Conservation (phyloP, 1,284 basidiomycete species). For the Phlebopus sp. region DNA sequence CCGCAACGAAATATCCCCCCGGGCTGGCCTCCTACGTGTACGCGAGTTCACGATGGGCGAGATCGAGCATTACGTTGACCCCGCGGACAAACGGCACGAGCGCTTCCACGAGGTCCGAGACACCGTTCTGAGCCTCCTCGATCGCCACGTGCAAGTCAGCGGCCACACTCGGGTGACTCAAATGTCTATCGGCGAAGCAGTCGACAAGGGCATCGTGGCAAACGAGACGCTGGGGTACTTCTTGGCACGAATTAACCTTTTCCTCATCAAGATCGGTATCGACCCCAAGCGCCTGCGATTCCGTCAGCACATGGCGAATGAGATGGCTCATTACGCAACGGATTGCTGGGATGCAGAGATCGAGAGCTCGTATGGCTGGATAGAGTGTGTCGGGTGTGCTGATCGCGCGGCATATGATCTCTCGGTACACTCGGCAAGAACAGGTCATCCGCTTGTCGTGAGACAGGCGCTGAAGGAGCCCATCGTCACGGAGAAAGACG, state of each 20-base stretch:
- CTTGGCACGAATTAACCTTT: constrained; percentile 88
- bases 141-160: constrained; percentile 78
- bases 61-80: constrained; percentile 99
- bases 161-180: constrained; percentile 68
- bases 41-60: constrained; percentile 99
- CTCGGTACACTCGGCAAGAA: constrained; percentile 58
- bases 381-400: constrained; percentile 99
- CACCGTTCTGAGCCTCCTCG: constrained; percentile 75
- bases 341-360: constrained; percentile 99
- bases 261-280: constrained; percentile 92
- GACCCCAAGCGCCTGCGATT: constrained; percentile 85
- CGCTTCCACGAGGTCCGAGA: constrained; percentile 83
- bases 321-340: constrained; percentile 99
- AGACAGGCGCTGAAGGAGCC: constrained; percentile 86
- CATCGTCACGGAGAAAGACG: constrained; percentile 67
- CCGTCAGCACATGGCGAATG: constrained; percentile 95
- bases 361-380: constrained; percentile 93
- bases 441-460: constrained; percentile 76
- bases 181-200: constrained; percentile 88
- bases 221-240: constrained; percentile 99
- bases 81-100: constrained; percentile 85
- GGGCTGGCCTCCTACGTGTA: constrained; percentile 93
- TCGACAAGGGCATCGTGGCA: constrained; percentile 83
- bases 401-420: constrained; percentile 96
- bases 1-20: constrained; percentile 98